These are phyloP conservation scores for Leccinum subfulvum DNA, from an alignment of 1,284 basidiomycete genomes.

Conservation along the genomic window DNA sequence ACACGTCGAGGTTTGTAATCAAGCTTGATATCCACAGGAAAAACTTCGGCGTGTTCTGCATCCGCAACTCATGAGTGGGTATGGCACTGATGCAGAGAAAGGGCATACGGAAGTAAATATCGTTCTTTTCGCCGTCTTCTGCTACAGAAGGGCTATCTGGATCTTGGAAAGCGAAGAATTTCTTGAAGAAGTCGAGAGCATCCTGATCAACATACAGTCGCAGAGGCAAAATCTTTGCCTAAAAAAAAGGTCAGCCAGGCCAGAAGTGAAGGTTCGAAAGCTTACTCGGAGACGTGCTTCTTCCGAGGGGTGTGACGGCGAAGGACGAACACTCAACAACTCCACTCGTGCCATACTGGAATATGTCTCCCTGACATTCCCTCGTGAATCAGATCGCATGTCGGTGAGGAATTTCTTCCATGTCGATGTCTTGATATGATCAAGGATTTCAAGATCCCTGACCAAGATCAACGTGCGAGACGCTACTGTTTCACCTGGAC, in stretches of 20 bases:
- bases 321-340: slow-evolving; percentile 70
- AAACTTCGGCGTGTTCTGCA: slow-evolving; percentile 83
- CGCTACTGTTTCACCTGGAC: slow-evolving; percentile 53
- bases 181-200: slow-evolving; percentile 96
- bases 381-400: slow-evolving; percentile 76
- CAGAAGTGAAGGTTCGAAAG: slow-evolving; percentile 4
- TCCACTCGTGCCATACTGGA: slow-evolving; percentile 94
- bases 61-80: slow-evolving; percentile 3
- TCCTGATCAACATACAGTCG: slow-evolving; percentile 97
- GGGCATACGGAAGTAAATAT: slow-evolving; percentile 75
- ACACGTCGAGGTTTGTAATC: slow-evolving; percentile 99
- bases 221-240: slow-evolving; percentile 89
- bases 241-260: slow-evolving; percentile 2
- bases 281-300: slow-evolving; percentile 83
- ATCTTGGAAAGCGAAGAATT: slow-evolving; percentile 89
- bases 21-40: slow-evolving; percentile 88
- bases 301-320: slow-evolving; percentile 62
- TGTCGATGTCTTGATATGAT: slow-evolving; percentile 97
- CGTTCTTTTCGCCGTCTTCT: slow-evolving; percentile 37
- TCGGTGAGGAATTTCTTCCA: slow-evolving; percentile 96
- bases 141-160: slow-evolving; percentile 43
- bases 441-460: slow-evolving; percentile 83
- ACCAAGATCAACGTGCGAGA: slow-evolving; percentile 68
- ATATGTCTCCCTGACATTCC: slow-evolving; percentile 84
- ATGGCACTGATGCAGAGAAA: slow-evolving; percentile 1